phyloP scores from a whole-genome alignment of 106 monocot genomes.

The Dendrobium nobile region DNA sequence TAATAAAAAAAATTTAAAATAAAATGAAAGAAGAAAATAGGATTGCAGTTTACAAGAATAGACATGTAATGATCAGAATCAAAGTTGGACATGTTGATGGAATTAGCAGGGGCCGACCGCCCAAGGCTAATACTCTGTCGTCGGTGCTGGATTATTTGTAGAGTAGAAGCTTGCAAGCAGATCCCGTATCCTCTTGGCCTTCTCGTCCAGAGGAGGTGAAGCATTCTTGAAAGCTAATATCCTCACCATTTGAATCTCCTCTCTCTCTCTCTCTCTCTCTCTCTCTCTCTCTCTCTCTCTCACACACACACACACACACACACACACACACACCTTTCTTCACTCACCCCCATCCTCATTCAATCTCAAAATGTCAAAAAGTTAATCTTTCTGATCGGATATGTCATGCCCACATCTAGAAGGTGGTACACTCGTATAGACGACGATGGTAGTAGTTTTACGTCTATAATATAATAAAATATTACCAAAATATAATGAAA shows the following conservation, averaged over 20 bases:
- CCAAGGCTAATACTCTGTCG: background rate
- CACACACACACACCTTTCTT: no score
- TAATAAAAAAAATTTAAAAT: background rate
- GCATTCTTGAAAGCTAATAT: constrained; percentile 23
- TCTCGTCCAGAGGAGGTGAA: constrained; percentile 67
- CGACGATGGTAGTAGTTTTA: no score
- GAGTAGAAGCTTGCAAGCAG: constrained; percentile 97
- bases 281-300: background rate
- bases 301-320: no score
- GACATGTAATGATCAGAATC: constrained; percentile 85
- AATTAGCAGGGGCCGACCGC: constrained; percentile 40
- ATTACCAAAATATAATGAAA: no score
- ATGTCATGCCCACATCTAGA: no score
- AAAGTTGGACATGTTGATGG: constrained; percentile 76
- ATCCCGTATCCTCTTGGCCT: constrained; percentile 86
- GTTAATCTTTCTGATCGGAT: no score
- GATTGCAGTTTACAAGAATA: constrained; percentile 43
- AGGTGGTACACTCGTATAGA: no score
- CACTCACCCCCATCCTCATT: background rate
- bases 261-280: background rate
- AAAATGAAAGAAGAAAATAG: background rate
- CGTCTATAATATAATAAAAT: no score
- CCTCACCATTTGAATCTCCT: constrained; percentile 1
- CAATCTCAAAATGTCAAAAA: no score
- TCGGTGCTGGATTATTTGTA: no score